phyloP scores from a whole-genome alignment of 176 grass and related monocot species.

The Triticum monococcum region DNA sequence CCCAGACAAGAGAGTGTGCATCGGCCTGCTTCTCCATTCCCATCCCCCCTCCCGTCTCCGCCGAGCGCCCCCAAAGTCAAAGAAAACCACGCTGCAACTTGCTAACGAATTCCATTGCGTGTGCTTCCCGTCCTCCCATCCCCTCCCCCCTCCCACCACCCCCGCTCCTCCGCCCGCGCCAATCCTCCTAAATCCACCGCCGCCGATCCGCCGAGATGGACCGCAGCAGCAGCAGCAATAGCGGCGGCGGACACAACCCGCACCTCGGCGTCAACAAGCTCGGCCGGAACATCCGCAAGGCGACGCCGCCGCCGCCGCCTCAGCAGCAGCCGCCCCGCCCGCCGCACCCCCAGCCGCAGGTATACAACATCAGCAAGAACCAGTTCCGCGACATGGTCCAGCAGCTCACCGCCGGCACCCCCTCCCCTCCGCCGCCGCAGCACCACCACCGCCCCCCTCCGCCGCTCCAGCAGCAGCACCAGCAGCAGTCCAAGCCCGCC shows the following conservation, averaged over 20 bases:
- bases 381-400: constrained; percentile 96
- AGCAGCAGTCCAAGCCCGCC: constrained; percentile 48
- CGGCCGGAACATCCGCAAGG: constrained; percentile 86
- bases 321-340: constrained; percentile 36
- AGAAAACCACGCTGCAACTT: constrained; percentile 24
- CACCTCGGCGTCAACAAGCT: constrained; percentile 86
- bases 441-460: constrained; percentile 32
- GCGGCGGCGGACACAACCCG: constrained; percentile 33
- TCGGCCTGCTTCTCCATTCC: neutral
- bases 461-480: constrained; percentile 27
- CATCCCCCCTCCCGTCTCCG: neutral
- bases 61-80: neutral
- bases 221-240: constrained; percentile 40
- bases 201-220: constrained; percentile 51
- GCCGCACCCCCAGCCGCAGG: constrained; percentile 84
- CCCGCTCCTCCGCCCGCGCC: neutral
- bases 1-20: constrained; percentile 3
- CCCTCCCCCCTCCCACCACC: neutral
- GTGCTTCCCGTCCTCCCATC: constrained; percentile 14
- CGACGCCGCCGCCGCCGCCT: constrained; percentile 46
- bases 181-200: neutral
- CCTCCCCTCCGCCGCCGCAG: constrained; percentile 40
- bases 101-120: constrained; percentile 34
- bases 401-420: constrained; percentile 94
- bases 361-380: constrained; percentile 99